phyloP scores from a whole-genome alignment of 805 yeast species.

The Wickerhamiella azymoides region DNA sequence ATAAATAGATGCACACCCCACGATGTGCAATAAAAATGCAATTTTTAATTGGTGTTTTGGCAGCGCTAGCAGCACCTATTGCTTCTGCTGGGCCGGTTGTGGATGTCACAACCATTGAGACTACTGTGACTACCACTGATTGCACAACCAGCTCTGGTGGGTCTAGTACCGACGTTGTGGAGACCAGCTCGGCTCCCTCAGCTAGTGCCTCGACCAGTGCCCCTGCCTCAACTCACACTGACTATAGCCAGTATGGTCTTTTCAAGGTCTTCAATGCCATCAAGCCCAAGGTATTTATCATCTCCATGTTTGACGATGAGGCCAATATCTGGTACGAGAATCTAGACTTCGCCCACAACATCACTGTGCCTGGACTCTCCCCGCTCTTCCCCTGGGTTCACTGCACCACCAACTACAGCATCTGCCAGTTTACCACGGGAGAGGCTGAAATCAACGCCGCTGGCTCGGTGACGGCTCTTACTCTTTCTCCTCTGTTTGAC shows the following conservation, averaged over 20 bases:
- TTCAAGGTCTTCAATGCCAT: constrained; percentile 10
- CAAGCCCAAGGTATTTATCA: constrained; percentile 39
- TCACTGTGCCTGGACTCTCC: constrained; percentile 53
- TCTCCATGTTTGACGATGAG: constrained; percentile 44
- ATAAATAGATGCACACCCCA: too few species aligned
- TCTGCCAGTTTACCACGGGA: constrained; percentile 55
- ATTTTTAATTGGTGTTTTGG: too few species aligned
- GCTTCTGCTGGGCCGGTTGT: too few species aligned
- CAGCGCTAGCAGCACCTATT: too few species aligned
- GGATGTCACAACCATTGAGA: too few species aligned
- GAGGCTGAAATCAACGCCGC: constrained; percentile 62
- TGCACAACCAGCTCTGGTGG: too few species aligned
- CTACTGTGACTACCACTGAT: too few species aligned
- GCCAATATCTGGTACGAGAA: constrained; percentile 38
- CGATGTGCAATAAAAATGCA: too few species aligned
- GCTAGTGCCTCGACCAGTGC: too few species aligned
- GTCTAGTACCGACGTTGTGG: too few species aligned
- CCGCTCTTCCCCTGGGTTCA: constrained; percentile 44
- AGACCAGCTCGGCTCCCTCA: too few species aligned
- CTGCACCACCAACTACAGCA: constrained; percentile 38
- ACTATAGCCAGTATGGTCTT: background rate
- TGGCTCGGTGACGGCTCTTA: constrained; percentile 39
- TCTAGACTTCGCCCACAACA: constrained; percentile 36
- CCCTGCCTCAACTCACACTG: too few species aligned
- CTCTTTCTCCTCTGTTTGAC: constrained; percentile 41